These are phyloP conservation scores for Penicillium paxilli DNA, from an alignment of 495 filamentous ascomycete species.

Conservation along the genomic window DNA sequence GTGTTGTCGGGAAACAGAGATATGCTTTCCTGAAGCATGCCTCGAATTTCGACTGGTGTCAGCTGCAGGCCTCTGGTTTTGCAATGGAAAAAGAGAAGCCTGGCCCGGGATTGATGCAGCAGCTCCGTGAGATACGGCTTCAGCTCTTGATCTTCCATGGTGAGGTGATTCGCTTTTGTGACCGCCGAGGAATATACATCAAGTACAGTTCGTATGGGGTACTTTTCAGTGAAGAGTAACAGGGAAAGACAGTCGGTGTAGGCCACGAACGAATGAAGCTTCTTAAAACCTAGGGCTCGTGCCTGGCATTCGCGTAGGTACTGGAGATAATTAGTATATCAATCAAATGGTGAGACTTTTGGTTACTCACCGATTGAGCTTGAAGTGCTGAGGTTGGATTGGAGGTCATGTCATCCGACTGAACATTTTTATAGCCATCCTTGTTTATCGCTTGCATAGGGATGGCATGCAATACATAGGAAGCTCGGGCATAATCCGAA, in stretches of 20 bases:
- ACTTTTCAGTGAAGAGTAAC: slow-evolving; percentile 58
- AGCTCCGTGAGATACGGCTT: slow-evolving; percentile 47
- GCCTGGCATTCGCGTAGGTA: slow-evolving; percentile 57
- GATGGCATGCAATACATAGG: slow-evolving; percentile 48
- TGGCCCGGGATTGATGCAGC: slow-evolving; percentile 64
- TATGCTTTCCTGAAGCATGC: slow-evolving; percentile 58
- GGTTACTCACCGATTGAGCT: slow-evolving; percentile 45
- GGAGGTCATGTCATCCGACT: slow-evolving; percentile 3
- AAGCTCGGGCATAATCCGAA: slow-evolving; percentile 43
- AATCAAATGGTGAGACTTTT: too few species aligned
- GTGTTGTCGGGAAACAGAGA: slow-evolving; percentile 72
- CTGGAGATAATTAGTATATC: slow-evolving; percentile 31
- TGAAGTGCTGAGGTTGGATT: slow-evolving; percentile 52
- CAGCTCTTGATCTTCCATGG: slow-evolving; percentile 28
- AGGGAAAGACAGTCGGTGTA: slow-evolving; percentile 62
- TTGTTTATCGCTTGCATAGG: background rate
- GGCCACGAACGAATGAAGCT: slow-evolving; percentile 45
- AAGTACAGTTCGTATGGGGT: slow-evolving; percentile 32
- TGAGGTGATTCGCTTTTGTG: slow-evolving; percentile 33
- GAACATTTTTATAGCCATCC: background rate
- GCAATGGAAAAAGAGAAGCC: slow-evolving; percentile 62
- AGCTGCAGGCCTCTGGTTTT: slow-evolving; percentile 45
- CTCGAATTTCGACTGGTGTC: slow-evolving; percentile 62
- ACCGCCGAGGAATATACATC: slow-evolving; percentile 54
- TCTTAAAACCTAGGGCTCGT: slow-evolving; percentile 50